These are phyloP conservation scores for Xylariomycetidae sp. DNA, from an alignment of 2,329 filamentous ascomycete genomes.

Conservation along the genomic window DNA sequence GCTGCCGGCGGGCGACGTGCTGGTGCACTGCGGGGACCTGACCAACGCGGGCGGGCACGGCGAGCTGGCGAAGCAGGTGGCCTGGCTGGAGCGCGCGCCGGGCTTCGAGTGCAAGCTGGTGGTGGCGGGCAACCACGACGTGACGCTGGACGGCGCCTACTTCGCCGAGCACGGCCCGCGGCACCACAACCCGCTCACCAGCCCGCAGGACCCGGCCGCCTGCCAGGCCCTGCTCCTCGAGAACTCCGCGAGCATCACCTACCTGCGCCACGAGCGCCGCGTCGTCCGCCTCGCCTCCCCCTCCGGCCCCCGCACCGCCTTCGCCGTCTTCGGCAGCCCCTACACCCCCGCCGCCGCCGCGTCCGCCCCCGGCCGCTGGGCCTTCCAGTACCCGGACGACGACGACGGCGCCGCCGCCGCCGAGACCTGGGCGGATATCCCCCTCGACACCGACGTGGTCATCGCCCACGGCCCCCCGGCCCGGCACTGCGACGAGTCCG, in stretches of 20 bases:
- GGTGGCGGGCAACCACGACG: constrained; percentile 69
- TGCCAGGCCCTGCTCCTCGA: constrained; percentile 50
- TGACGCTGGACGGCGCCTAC: constrained; percentile 62
- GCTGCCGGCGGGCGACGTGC: constrained; percentile 64
- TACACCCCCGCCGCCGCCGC: constrained; percentile 51
- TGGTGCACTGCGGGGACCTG: constrained; percentile 72
- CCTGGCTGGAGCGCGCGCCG: constrained; percentile 61
- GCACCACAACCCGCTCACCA: constrained; percentile 42
- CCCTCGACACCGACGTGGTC: constrained; percentile 56
- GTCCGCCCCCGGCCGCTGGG: constrained; percentile 44
- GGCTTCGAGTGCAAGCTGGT: constrained; percentile 67
- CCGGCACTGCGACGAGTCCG: constrained; percentile 49
- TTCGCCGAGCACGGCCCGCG: constrained; percentile 45
- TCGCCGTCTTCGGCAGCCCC: constrained; percentile 67
- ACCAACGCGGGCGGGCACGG: constrained; percentile 63
- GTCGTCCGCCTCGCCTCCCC: constrained; percentile 48
- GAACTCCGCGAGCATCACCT: constrained; percentile 42
- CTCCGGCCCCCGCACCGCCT: constrained; percentile 50
- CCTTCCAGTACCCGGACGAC: constrained; percentile 54
- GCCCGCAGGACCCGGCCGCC: constrained; percentile 42
- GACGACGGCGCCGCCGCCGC: constrained; percentile 10
- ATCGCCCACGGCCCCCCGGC: constrained; percentile 65
- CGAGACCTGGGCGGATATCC: constrained; percentile 52
- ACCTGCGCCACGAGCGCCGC: constrained; percentile 54
- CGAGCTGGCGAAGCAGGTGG: constrained; percentile 54